Evolutionary conservation across 805 yeast species (phyloP).

Genomic region (Candida orba): DNA sequence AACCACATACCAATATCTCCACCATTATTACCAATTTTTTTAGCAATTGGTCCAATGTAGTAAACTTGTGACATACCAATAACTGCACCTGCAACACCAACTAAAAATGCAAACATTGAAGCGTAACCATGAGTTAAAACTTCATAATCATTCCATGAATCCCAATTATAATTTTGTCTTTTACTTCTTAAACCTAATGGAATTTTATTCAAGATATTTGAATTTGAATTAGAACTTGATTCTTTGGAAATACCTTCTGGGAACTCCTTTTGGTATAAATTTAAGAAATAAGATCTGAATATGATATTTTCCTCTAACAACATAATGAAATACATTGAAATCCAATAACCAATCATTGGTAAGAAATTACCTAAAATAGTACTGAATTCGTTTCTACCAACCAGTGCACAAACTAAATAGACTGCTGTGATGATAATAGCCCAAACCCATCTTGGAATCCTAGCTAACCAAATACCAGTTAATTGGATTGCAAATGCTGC

Average conservation of each 20-base stretch:
- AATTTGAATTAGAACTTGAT: background rate
- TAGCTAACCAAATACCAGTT: slow-evolving; percentile 44
- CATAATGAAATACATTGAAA: slow-evolving; percentile 69
- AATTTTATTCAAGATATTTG: background rate
- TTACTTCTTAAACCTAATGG: slow-evolving; percentile 16
- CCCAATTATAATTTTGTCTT: slow-evolving; percentile 58
- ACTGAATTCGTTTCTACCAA: slow-evolving; percentile 67
- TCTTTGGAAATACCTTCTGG: slow-evolving; percentile 16
- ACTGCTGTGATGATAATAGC: slow-evolving; percentile 54
- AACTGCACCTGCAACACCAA: slow-evolving; percentile 77
- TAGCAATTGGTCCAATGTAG: slow-evolving; percentile 72
- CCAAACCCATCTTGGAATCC: slow-evolving; percentile 75
- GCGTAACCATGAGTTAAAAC: slow-evolving; percentile 67
- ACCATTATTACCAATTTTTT: slow-evolving; percentile 52
- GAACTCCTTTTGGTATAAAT: slow-evolving; percentile 38
- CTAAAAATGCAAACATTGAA: slow-evolving; percentile 53
- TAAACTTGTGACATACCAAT: slow-evolving; percentile 86
- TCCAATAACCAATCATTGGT: slow-evolving; percentile 92
- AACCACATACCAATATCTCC: slow-evolving; percentile 84
- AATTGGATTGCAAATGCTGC: slow-evolving; percentile 76
- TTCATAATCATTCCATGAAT: slow-evolving; percentile 58
- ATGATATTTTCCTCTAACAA: slow-evolving; percentile 65
- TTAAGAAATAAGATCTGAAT: slow-evolving; percentile 47
- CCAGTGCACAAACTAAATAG: slow-evolving; percentile 65
- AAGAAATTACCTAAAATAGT: slow-evolving; percentile 71